Evolutionary conservation across 345 rosid genomes (phyloP).

Genomic region (Hypericum androsaemum): DNA sequence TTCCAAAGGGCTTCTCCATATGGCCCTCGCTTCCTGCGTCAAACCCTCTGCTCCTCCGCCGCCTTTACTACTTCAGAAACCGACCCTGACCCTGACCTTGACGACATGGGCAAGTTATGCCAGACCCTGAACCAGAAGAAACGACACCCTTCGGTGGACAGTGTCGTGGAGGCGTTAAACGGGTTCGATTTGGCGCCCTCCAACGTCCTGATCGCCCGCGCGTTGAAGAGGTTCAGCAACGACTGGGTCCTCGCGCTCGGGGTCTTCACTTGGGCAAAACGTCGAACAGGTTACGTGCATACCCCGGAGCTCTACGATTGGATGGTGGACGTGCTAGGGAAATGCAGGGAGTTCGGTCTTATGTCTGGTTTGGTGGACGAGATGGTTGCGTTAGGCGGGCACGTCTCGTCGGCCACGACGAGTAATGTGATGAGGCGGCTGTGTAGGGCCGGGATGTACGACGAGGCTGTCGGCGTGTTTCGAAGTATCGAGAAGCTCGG

Average conservation of each 20-base stretch:
- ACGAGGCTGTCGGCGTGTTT: conserved; percentile 52
- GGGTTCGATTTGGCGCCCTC: conserved; percentile 28
- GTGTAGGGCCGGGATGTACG: conserved; percentile 41
- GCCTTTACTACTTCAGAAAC: no score
- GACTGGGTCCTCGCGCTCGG: conserved; percentile 54
- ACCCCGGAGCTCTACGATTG: conserved; percentile 31
- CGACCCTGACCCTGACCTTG: no score
- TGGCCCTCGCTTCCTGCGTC: no score
- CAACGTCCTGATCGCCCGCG: conserved; percentile 33
- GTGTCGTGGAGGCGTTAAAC: conserved; percentile 33
- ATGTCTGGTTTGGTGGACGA: conserved; percentile 58
- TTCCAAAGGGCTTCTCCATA: no score
- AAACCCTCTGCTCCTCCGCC: no score
- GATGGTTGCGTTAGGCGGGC: conserved; percentile 33
- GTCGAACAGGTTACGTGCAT: conserved; percentile 52
- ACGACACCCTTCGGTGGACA: conserved; percentile 18
- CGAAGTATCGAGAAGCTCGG: conserved; percentile 46
- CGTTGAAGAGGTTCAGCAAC: conserved; percentile 51
- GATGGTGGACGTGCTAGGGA: conserved; percentile 69
- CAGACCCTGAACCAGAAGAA: no score
- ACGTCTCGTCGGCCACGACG: conserved; percentile 48
- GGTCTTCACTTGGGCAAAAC: conserved; percentile 70
- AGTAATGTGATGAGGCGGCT: conserved; percentile 60
- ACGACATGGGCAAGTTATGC: no score
- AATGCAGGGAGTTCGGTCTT: conserved; percentile 37